Base-by-base conservation (phyloP, 768 basidiomycete genomes). In the Lentinus brumalis region DNA sequence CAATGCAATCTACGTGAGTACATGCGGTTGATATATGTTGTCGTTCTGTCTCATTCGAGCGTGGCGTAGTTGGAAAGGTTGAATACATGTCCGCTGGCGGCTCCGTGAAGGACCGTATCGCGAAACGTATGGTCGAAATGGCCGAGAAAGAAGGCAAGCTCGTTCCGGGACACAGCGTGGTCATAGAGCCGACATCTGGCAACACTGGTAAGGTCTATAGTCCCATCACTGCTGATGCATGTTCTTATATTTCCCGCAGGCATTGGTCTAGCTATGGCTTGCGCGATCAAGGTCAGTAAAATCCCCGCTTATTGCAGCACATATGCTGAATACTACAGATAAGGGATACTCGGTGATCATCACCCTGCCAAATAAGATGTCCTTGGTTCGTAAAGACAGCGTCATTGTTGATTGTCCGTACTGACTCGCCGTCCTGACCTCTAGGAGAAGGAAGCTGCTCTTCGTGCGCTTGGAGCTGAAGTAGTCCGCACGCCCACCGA, bases 351-450 rank as follows among this genome's bases (percentile, higher is more conserved):
- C 90, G 41, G 87, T 92, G 62, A 90, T 94, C 70, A 94, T 94
- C 74, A 89, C 88, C 64, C 78, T 97, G 74, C 96, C 96, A 40
- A 87, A 94, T 72, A 98, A 98, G 79, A 98, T 98, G 96, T 94
- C 92, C 5, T 74, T 86, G 57, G 87, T 88, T 66, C 52, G 84
- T 62, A 26, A 18, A 14, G 6, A 35, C 11, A 11, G 35, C 11
- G 11, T 35, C 35, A 35, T 11, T 35, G 35, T 35, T 7, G 21
- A 11, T 35, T 35, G 35, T 35, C 31, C 35, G 30, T 18, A 14
- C 39, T 46, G 4, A 46, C 47, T 21, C 32, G 15, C 29, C 14
- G 30, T 26, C 41, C 5, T 11, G 18, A 7, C 31, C 14, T 30
- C 45, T 60, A 88, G 83, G 96, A 99, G 77, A 99, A 99, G 74